Evolutionary conservation across 2,329 filamentous ascomycete genomes (phyloP).

Genomic region (Xylariales sp.): DNA sequence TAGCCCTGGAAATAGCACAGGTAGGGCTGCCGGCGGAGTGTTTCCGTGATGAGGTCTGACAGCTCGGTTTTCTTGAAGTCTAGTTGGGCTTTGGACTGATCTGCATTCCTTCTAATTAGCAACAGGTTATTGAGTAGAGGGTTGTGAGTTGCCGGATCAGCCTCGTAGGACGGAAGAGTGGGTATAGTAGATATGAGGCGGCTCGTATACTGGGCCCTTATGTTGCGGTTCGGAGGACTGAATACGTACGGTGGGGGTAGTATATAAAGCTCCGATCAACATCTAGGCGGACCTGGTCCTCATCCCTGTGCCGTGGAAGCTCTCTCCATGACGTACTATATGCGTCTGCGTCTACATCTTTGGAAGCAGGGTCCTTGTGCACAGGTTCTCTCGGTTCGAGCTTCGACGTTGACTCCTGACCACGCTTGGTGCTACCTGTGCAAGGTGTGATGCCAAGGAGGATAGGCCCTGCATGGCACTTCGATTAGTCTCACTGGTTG

Average conservation of each 20-base stretch:
- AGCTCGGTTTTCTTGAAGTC: slow-evolving; percentile 69
- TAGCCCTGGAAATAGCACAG: slow-evolving; percentile 98
- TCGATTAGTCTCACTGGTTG: slow-evolving; percentile 5
- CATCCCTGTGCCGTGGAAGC: slow-evolving; percentile 76
- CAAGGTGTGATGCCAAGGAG: slow-evolving; percentile 41
- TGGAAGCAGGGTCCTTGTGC: slow-evolving; percentile 8
- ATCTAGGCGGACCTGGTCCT: slow-evolving; percentile 86
- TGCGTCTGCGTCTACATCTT: background rate
- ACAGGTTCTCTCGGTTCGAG: slow-evolving; percentile 3
- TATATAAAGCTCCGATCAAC: slow-evolving; percentile 97
- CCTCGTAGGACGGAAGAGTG: no score
- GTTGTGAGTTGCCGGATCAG: slow-evolving; percentile 7
- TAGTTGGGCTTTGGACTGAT: slow-evolving; percentile 65
- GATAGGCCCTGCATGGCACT: slow-evolving; percentile 52
- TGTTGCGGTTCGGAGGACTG: no score
- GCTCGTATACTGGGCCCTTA: background rate
- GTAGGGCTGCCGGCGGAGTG: slow-evolving; percentile 75
- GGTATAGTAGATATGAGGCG: background rate
- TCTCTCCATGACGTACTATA: slow-evolving; percentile 42
- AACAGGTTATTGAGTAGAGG: slow-evolving; percentile 17
- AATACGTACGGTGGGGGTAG: slow-evolving; percentile 73
- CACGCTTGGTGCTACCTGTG: slow-evolving; percentile 13
- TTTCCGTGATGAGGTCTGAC: slow-evolving; percentile 71
- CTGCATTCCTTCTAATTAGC: slow-evolving; percentile 33
- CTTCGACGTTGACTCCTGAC: slow-evolving; percentile 13